Evolutionary conservation across 1,284 basidiomycete species (phyloP).

Genomic region (Melampsora abietis-canadensis): DNA sequence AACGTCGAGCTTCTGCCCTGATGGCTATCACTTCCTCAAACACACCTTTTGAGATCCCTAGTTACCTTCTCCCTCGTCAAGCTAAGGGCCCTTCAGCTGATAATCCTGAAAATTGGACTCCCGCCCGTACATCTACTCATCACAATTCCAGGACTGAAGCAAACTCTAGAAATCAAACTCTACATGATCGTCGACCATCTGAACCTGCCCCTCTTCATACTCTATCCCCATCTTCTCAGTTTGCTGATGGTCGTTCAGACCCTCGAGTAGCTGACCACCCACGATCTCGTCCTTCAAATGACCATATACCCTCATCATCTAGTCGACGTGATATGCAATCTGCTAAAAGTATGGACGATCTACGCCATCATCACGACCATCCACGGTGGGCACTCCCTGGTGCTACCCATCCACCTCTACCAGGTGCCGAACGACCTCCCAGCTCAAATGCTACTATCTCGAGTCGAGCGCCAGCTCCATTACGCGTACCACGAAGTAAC

Average conservation of each 20-base stretch:
- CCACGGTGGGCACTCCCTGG: constrained; percentile 8
- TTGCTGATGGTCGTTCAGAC: not conserved
- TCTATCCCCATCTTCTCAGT: constrained; percentile 11
- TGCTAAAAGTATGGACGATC: constrained; percentile 43
- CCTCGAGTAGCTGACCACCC: constrained; percentile 3
- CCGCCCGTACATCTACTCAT: constrained; percentile 14
- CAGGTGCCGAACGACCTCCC: constrained; percentile 2
- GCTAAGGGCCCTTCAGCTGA: constrained; percentile 17
- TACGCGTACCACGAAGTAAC: constrained; percentile 21
- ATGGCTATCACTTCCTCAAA: constrained; percentile 9
- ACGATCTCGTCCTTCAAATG: constrained; percentile 3
- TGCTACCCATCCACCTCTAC: constrained; percentile 36
- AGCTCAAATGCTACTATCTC: constrained; percentile 11
- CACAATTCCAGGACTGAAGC: constrained; percentile 16
- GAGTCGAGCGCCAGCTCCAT: not conserved
- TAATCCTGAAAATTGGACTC: constrained; percentile 24
- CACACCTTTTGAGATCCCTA: constrained; percentile 21
- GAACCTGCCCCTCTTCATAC: constrained; percentile 3
- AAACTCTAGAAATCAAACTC: not conserved
- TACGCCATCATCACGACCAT: constrained; percentile 12
- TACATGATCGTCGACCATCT: constrained; percentile 27
- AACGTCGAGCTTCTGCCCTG: constrained; percentile 16
- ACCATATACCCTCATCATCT: not conserved
- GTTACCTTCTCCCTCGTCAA: constrained; percentile 12
- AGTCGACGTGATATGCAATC: constrained; percentile 24